phyloP scores from a whole-genome alignment of 179 eudicot species.

The Beta macrorhiza region DNA sequence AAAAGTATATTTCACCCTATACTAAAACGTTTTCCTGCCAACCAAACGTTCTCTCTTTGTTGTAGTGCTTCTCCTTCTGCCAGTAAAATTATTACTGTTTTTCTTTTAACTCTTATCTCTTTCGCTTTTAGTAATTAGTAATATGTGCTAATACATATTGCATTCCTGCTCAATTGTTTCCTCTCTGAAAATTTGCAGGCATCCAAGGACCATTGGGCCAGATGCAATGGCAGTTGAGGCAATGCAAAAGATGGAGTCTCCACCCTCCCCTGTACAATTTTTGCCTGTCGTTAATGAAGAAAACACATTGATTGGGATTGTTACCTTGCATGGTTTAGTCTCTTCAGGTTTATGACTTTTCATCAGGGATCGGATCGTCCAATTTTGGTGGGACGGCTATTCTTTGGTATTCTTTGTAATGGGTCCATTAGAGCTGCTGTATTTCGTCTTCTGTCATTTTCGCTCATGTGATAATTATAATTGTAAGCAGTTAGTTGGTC shows the following conservation, averaged over 20 bases:
- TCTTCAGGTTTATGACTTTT: constrained; percentile 63
- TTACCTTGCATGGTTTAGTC: constrained; percentile 92
- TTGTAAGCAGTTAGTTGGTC: not conserved
- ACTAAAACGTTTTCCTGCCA: too few species aligned
- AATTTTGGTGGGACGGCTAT: not conserved
- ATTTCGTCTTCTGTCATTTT: constrained; percentile 15
- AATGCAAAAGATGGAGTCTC: constrained; percentile 95
- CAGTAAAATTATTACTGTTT: not conserved
- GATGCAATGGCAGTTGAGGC: constrained; percentile 96
- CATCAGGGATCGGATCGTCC: not conserved
- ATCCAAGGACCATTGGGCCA: constrained; percentile 78
- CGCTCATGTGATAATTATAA: constrained; percentile 13
- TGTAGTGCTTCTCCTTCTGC: not conserved
- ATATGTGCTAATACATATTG: not conserved
- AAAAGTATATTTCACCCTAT: too few species aligned
- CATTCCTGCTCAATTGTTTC: not conserved
- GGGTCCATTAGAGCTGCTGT: constrained; percentile 1
- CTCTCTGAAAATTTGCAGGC: constrained; percentile 39
- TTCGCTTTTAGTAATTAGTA: not conserved
- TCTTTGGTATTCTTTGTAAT: constrained; percentile 22
- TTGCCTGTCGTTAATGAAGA: constrained; percentile 67
- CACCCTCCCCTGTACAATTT: constrained; percentile 97
- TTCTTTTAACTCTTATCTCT: not conserved
- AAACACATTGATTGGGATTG: constrained; percentile 70
- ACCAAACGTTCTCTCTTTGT: too few species aligned